Evolutionary conservation across 495 filamentous ascomycete genomes (phyloP).

Genomic region (Pyronema domesticum): DNA sequence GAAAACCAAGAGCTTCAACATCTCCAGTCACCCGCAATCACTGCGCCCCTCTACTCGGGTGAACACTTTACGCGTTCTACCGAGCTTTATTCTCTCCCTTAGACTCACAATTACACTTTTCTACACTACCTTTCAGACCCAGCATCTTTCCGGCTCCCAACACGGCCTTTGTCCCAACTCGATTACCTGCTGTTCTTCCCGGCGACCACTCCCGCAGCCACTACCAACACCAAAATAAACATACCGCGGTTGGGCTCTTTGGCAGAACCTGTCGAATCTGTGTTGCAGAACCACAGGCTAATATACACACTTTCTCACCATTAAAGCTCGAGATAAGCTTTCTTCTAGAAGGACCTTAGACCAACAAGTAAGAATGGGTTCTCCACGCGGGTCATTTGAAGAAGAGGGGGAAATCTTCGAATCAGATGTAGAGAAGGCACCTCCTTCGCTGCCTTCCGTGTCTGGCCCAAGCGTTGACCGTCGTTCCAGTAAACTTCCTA

Average conservation of each 20-base stretch:
- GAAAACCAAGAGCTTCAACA: too few species aligned
- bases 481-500: slow-evolving; percentile 38
- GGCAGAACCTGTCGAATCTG: neutral
- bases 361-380: neutral
- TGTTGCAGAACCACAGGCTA: neutral
- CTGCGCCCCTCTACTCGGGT: too few species aligned
- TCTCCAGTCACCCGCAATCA: too few species aligned
- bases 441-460: slow-evolving; percentile 55
- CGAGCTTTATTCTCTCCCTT: too few species aligned
- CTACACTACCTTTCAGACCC: too few species aligned
- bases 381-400: slow-evolving; percentile 18
- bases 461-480: slow-evolving; percentile 62
- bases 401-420: slow-evolving; percentile 47
- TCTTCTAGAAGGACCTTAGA: neutral
- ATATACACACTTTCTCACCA: neutral
- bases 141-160: too few species aligned
- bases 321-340: neutral
- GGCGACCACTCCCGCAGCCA: neutral
- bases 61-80: too few species aligned
- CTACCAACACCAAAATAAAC: neutral
- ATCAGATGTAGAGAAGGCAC: slow-evolving; percentile 47
- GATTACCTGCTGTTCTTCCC: neutral
- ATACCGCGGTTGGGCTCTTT: neutral
- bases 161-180: neutral
- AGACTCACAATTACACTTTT: too few species aligned